Evolutionary conservation across 2,329 filamentous ascomycete species (phyloP).

Genomic region (Fusarium setosum): DNA sequence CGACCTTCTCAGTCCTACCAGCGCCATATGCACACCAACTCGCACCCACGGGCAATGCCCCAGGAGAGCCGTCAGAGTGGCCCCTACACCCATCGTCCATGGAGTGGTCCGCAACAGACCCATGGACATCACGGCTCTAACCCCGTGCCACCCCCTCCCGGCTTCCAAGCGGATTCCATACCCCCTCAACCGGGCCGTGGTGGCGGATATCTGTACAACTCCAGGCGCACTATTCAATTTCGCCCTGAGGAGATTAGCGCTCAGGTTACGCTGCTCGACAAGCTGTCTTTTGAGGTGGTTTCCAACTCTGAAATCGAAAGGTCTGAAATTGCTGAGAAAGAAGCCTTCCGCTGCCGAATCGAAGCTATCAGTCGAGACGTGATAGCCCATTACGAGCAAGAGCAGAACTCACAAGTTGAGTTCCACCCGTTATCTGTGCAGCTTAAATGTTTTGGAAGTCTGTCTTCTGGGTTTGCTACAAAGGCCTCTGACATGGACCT

Average conservation of each 20-base stretch:
- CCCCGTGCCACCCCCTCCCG: conserved; percentile 34
- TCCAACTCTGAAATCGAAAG: conserved; percentile 70
- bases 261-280: conserved; percentile 62
- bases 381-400: conserved; percentile 63
- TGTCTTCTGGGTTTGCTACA: conserved; percentile 87
- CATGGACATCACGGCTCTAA: conserved; percentile 36
- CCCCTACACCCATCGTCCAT: conserved; percentile 30
- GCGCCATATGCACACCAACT: conserved; percentile 37
- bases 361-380: conserved; percentile 72
- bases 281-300: conserved; percentile 58
- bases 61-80: conserved; percentile 26
- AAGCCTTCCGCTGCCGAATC: conserved; percentile 73
- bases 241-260: conserved; percentile 58
- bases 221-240: conserved; percentile 43
- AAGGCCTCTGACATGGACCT: conserved; percentile 93
- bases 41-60: conserved; percentile 27
- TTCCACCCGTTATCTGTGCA: conserved; percentile 70
- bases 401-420: conserved; percentile 50
- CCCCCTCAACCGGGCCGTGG: conserved; percentile 20
- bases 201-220: conserved; percentile 34
- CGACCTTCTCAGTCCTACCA: conserved; percentile 38
- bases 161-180: conserved; percentile 11
- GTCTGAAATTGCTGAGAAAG: conserved; percentile 76
- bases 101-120: conserved; percentile 36
- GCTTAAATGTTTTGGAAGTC: conserved; percentile 83